Evolutionary conservation across 2,329 filamentous ascomycete genomes (phyloP), one percentile per base, ranked within the genome.

Genomic region (Paracamarosporium sp.): DNA sequence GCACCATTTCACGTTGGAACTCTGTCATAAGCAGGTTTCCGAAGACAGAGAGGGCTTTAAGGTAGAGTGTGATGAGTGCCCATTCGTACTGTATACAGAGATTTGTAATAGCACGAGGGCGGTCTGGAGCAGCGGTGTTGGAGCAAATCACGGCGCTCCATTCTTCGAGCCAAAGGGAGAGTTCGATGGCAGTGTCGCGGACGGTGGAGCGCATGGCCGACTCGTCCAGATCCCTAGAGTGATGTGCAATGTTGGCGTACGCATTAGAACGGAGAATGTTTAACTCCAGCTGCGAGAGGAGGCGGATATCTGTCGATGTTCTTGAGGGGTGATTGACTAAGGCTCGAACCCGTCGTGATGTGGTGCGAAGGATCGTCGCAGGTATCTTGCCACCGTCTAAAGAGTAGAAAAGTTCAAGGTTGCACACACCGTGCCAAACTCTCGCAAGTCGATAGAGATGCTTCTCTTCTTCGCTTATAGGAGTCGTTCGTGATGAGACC

Each of bases 21-120:
- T 77, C 65, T 0, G 80, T 81, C 82, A 86, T 85, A 2, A 82
- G 74, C 27, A 79, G 80, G 7, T 82, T 78, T 3, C 81, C 81
- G 50, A 81, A 78, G 4, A 76, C 75, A 40, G 81, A 79, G 0
- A 85, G 68, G 0, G 82, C 83, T 64, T 83, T 81, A 45, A 83
- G 81, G 55, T 83, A 74, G 0, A 83, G 76, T 65, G 84, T 84
- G 41, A 82, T 81, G 15, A 83, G 77, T 1, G 82, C 80, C 83
- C 83, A 86, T 60, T 82, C 82, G 56, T 79, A 79, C 61, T 86
- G 83, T 0, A 86, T 80, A 2, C 77, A 76, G 1, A 86, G 69
- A 20, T 85, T 84, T 4, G 81, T 69, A 0, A 79, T 59, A 0
- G 70, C 70, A n/a, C 69, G 43, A 8, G 65, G 58, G 24, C 61